These are phyloP conservation scores for Leptographium radiaticola DNA, from an alignment of 2,329 filamentous ascomycete genomes.

Conservation along the genomic window DNA sequence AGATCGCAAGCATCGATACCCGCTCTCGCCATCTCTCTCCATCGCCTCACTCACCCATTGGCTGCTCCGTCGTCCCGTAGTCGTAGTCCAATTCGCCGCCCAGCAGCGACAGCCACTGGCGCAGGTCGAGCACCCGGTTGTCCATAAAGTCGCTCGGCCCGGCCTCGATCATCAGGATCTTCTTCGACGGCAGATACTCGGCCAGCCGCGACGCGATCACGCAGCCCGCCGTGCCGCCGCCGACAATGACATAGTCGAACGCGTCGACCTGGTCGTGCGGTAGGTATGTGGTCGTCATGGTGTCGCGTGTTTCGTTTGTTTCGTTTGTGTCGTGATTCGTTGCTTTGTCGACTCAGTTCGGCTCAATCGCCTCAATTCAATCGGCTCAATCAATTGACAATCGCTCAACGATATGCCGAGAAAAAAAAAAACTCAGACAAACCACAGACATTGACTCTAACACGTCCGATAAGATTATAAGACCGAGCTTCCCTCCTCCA, in stretches of 20 bases:
- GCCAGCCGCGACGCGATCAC: slow-evolving; percentile 70
- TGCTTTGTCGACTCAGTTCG: not conserved
- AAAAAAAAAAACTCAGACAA: too few species aligned
- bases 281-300: slow-evolving; percentile 56
- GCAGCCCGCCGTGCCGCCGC: slow-evolving; percentile 76
- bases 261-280: slow-evolving; percentile 48
- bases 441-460: too few species aligned
- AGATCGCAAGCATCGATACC: too few species aligned
- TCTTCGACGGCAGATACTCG: slow-evolving; percentile 64
- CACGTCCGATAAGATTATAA: too few species aligned
- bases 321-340: not conserved
- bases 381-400: too few species aligned
- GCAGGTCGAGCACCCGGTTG: slow-evolving; percentile 72
- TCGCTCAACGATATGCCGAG: too few species aligned
- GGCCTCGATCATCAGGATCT: slow-evolving; percentile 72
- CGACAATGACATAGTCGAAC: slow-evolving; percentile 78
- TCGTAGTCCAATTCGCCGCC: slow-evolving; percentile 86
- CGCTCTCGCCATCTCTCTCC: not conserved
- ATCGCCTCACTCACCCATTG: slow-evolving; percentile 35
- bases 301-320: not conserved
- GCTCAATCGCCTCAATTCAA: too few species aligned
- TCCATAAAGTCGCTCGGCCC: slow-evolving; percentile 84
- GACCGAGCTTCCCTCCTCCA: too few species aligned
- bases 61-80: slow-evolving; percentile 80
- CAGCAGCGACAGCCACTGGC: slow-evolving; percentile 74